Percentiles rank a stretch among this genome's conserved stretches.
These are phyloP conservation scores for Nicotiana attenuata DNA, from an alignment of 257 asterid genomes.

Conservation along the genomic window DNA sequence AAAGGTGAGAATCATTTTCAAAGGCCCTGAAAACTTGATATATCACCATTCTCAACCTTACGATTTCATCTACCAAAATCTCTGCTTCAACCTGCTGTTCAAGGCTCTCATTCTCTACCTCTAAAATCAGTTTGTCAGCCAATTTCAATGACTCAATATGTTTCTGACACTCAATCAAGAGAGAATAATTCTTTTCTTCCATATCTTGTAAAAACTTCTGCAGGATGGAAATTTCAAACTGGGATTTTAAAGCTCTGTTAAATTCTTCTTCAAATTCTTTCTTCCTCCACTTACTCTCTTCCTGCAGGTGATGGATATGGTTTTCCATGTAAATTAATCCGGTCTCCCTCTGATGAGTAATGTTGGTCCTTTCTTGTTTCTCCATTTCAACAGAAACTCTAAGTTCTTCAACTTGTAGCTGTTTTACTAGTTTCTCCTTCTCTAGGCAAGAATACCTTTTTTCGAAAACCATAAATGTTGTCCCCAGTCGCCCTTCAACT, in stretches of 20 bases:
- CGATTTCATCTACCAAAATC: conserved; percentile 68
- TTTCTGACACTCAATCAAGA: conserved; percentile 73
- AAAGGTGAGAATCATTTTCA: conserved; percentile 30
- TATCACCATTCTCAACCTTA: conserved; percentile 54
- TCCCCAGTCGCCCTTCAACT: conserved; percentile 54
- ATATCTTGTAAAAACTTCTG: conserved; percentile 85
- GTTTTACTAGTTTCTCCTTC: conserved; percentile 65
- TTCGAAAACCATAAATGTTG: conserved; percentile 49
- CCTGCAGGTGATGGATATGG: conserved; percentile 58
- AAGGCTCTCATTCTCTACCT: conserved; percentile 79
- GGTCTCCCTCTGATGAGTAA: conserved; percentile 42
- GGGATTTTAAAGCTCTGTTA: conserved; percentile 68
- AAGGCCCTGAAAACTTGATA: conserved; percentile 58
- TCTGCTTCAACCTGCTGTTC: conserved; percentile 93
- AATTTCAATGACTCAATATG: conserved; percentile 76
- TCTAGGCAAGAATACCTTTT: conserved; percentile 54
- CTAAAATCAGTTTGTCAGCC: conserved; percentile 74
- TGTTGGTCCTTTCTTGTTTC: conserved; percentile 57
- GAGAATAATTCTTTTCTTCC: conserved; percentile 70
- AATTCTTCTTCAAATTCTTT: conserved; percentile 72
- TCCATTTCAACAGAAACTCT: conserved; percentile 46
- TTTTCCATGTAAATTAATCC: conserved; percentile 58
- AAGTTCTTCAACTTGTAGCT: conserved; percentile 53
- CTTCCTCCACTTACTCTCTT: conserved; percentile 61
- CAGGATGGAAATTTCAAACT: conserved; percentile 69